Conservation (phyloP, 441 rosid genomes). For the Brassica hybrid region DNA sequence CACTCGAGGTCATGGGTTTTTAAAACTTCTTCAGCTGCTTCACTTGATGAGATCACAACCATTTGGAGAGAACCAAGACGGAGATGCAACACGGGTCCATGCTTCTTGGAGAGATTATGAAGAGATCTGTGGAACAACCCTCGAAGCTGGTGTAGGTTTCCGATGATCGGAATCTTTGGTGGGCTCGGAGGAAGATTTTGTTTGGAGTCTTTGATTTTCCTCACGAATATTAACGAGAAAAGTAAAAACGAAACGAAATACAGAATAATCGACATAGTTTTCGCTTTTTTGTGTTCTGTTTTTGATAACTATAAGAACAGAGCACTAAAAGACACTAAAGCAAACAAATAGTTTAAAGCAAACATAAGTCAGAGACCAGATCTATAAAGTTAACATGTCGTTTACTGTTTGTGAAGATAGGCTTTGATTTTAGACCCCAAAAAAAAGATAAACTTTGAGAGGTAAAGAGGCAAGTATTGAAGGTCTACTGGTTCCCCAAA, state of each 20-base stretch:
- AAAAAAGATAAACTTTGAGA: no score
- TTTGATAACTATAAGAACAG: background rate
- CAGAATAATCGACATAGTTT: slow-evolving; percentile 16
- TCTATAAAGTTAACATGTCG: background rate
- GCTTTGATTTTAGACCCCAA: no score
- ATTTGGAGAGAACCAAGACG: slow-evolving; percentile 37
- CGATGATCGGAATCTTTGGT: slow-evolving; percentile 51
- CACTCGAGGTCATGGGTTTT: slow-evolving; percentile 51
- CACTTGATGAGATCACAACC: slow-evolving; percentile 50
- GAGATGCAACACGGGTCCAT: slow-evolving; percentile 54
- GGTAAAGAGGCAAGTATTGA: no score
- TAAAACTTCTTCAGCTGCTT: slow-evolving; percentile 51
- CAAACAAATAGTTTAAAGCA: no score
- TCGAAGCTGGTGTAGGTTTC: slow-evolving; percentile 52
- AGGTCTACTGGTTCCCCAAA: no score
- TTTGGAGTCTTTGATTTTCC: background rate
- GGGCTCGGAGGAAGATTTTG: slow-evolving; percentile 53
- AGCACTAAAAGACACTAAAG: background rate
- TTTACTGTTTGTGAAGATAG: background rate
- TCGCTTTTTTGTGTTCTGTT: background rate
- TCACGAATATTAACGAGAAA: slow-evolving; percentile 17
- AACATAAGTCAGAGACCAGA: no score
- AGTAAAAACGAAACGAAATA: slow-evolving; percentile 22
- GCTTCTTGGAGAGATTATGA: slow-evolving; percentile 43
- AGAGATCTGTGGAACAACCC: slow-evolving; percentile 42